Evolutionary conservation across 495 filamentous ascomycete genomes (phyloP).

Genomic region (Podospora conica): DNA sequence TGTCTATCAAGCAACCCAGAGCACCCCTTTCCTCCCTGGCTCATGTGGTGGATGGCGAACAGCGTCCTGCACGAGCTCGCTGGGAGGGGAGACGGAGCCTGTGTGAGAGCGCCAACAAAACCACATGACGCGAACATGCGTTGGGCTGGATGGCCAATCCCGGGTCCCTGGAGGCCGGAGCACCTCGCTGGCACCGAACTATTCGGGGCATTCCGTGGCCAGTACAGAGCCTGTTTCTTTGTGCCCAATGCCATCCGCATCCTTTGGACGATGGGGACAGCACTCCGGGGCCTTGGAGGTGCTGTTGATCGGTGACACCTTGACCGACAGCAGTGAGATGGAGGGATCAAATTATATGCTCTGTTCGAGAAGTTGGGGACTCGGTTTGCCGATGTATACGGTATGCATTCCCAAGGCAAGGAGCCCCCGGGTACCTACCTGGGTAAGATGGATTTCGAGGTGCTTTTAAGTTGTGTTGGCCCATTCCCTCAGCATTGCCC

Average conservation of each 20-base stretch:
- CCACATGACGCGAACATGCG: conserved; percentile 8
- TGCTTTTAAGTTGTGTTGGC: no score
- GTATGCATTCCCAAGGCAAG: neutral
- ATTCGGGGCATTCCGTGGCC: neutral
- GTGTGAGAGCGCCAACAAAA: conserved; percentile 4
- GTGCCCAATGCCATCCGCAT: no score
- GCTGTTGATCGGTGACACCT: neutral
- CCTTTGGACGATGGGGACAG: no score
- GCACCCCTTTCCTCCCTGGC: neutral
- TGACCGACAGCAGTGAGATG: no score
- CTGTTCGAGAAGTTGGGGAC: neutral
- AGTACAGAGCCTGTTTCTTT: no score
- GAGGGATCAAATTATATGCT: no score
- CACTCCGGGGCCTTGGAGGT: neutral
- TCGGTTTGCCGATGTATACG: no score
- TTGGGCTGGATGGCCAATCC: conserved; percentile 1
- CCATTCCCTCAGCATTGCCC: no score
- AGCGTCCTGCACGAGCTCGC: neutral
- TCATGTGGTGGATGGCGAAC: neutral
- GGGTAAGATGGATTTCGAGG: no score
- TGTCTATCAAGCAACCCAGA: neutral
- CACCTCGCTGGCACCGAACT: neutral
- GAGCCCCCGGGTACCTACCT: neutral
- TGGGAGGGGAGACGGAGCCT: neutral
- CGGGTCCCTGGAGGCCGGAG: neutral